Conservation (phyloP, 176 grass and related monocot species). For the Carex kokanica region DNA sequence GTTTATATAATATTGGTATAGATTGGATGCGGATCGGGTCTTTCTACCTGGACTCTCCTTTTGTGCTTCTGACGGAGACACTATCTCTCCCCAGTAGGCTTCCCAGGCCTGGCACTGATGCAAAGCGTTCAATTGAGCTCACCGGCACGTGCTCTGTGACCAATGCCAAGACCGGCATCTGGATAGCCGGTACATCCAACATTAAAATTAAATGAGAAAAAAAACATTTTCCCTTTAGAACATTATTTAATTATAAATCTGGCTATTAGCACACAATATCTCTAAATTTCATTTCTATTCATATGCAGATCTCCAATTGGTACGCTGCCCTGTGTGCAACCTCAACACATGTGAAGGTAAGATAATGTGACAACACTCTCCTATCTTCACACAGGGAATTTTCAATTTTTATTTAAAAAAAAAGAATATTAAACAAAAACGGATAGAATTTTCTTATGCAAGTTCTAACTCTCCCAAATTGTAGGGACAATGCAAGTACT, state of each 20-base stretch:
- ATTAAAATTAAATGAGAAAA: background rate
- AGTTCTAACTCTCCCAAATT: conserved; percentile 7
- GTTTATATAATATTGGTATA: conserved; percentile 18
- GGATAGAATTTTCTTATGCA: background rate
- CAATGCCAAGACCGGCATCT: conserved; percentile 63
- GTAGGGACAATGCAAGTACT: conserved; percentile 85
- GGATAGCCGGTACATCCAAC: conserved; percentile 61
- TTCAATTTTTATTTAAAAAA: background rate
- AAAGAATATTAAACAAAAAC: background rate
- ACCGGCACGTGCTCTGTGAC: conserved; percentile 49
- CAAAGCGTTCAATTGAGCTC: conserved; percentile 33
- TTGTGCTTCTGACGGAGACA: conserved; percentile 50
- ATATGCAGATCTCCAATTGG: conserved; percentile 66
- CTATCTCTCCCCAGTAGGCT: conserved; percentile 45
- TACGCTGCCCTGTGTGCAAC: conserved; percentile 72
- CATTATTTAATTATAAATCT: background rate
- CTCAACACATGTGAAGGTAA: conserved; percentile 59
- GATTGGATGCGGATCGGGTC: conserved; percentile 71
- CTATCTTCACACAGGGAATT: background rate
- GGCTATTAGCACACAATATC: background rate
- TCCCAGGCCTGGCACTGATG: conserved; percentile 25
- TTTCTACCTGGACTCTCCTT: conserved; percentile 59
- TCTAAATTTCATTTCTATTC: background rate
- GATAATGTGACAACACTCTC: background rate
- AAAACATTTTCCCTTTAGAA: background rate